Base-by-base conservation (phyloP, 306 rosid species). In the Prunus kanzakura region DNA sequence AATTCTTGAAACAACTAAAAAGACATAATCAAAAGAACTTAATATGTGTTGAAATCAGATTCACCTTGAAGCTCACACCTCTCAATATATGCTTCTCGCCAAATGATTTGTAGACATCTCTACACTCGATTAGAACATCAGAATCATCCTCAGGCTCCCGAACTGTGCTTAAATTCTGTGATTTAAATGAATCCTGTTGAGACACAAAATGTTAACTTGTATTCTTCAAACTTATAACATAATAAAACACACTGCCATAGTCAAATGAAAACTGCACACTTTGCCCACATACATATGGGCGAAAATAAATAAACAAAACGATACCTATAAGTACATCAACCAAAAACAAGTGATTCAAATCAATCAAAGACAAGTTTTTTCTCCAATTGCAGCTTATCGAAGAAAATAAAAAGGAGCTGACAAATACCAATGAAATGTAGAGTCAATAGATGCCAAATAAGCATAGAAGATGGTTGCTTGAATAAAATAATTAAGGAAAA, bases 11-110 rank as follows among this genome's bases (percentile, higher is more conserved):
- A 55, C 20, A 38, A 67, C 61, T 41, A 23, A 22, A 63, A 64
- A 61, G 46, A 32, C 11, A 50, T 63, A 69, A 69, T 29, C 43
- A 30, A 55, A 71, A 20, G 41, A 30, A 58, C 56, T 32, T 14
- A 19, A 52, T 20, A 80, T 55, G 56, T 73, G 58, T 27, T 60
- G 77, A 76, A 25, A 49, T 78, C 56, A 52, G 75, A 84, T 76
- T 88, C 85, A 96, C 99, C 99, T 96, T 93, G 87, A 96, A 96
- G 94, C 87, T 96, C 78, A 96, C 91, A 82, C 98, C 99, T 89
- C 91, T 93, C 80, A 96, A 77, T 82, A 96, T 89, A 74, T 93
- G 80, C 91, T 96, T 96, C 81, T 93, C 99, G 14, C 98, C 99
- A 75, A 96, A 96, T 35, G 99, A 87, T 80, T 96, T 96, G 72